Evolutionary conservation across 139 green algal genomes (phyloP).

Genomic region (Tetraselmis striata): DNA sequence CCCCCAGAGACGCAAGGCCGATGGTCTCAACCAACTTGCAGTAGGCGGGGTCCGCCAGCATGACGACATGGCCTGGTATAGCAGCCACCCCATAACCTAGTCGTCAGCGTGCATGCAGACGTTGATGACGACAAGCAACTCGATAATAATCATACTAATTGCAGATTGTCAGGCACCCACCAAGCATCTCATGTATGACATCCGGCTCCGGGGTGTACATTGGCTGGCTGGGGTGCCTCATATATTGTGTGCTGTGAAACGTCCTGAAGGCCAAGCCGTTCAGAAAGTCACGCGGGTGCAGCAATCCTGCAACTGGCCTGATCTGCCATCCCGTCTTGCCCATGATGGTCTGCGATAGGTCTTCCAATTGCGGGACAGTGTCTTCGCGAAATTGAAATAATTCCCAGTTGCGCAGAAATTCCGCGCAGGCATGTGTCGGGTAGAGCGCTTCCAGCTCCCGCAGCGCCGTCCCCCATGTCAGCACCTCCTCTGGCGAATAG

Average conservation of each 20-base stretch:
- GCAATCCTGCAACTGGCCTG: slow-evolving; percentile 77
- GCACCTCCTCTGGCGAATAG: slow-evolving; percentile 65
- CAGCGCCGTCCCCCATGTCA: slow-evolving; percentile 62
- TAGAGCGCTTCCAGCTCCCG: slow-evolving; percentile 59
- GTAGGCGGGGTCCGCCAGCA: slow-evolving; percentile 76
- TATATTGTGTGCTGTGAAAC: slow-evolving; percentile 81
- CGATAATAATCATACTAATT: too few species aligned
- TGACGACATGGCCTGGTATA: slow-evolving; percentile 83
- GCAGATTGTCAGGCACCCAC: too few species aligned
- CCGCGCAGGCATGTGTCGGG: slow-evolving; percentile 66
- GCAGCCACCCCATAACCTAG: too few species aligned
- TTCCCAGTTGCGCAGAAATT: slow-evolving; percentile 39
- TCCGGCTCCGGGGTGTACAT: slow-evolving; percentile 91
- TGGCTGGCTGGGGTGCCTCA: slow-evolving; percentile 65
- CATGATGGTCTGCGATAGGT: slow-evolving; percentile 53
- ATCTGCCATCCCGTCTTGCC: slow-evolving; percentile 59
- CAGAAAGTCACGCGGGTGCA: slow-evolving; percentile 90
- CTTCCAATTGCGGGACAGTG: slow-evolving; percentile 72
- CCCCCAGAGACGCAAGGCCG: slow-evolving; percentile 70
- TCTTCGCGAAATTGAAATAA: slow-evolving; percentile 62
- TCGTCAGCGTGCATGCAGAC: too few species aligned
- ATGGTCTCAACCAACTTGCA: slow-evolving; percentile 73
- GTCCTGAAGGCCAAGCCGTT: slow-evolving; percentile 86
- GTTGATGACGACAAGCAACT: too few species aligned
- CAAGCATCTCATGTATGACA: slow-evolving; percentile 74